Conservation (phyloP, 768 basidiomycete genomes). For the Suillus subluteus region DNA sequence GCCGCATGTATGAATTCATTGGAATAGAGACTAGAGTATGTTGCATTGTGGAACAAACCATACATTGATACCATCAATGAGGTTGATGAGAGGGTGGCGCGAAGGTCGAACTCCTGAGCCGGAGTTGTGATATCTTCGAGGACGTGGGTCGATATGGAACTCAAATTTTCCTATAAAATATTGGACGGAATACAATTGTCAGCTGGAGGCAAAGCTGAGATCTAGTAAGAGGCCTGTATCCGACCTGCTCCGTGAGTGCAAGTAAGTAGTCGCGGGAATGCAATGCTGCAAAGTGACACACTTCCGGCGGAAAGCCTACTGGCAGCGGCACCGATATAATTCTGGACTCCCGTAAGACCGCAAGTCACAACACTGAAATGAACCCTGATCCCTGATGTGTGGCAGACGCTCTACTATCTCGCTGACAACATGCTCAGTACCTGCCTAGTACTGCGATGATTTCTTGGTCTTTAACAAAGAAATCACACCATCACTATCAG, state of each 20-base stretch:
- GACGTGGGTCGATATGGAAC: neutral
- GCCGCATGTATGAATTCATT: neutral
- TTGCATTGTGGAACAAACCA: neutral
- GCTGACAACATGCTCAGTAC: neutral
- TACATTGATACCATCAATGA: neutral
- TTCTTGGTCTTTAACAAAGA: neutral
- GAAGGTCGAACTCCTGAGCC: neutral
- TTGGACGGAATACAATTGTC: neutral
- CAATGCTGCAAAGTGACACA: neutral
- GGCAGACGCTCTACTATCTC: neutral
- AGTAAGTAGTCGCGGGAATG: neutral
- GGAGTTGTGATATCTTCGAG: neutral
- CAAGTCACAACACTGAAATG: neutral
- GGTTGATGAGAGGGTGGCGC: neutral
- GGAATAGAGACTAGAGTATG: neutral
- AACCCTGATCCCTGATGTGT: conserved; percentile 1
- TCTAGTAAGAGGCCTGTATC: neutral
- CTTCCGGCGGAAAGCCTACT: neutral
- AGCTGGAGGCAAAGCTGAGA: neutral
- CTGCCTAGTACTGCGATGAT: neutral
- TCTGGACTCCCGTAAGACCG: neutral
- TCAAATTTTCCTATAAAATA: neutral
- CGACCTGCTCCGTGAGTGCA: neutral
- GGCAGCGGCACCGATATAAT: neutral
- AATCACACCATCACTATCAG: neutral